A percentile compares a stretch with the other conserved stretches of the same genome.
Conservation (phyloP, 306 rosid species). For the Astragalus glycyphyllos region DNA sequence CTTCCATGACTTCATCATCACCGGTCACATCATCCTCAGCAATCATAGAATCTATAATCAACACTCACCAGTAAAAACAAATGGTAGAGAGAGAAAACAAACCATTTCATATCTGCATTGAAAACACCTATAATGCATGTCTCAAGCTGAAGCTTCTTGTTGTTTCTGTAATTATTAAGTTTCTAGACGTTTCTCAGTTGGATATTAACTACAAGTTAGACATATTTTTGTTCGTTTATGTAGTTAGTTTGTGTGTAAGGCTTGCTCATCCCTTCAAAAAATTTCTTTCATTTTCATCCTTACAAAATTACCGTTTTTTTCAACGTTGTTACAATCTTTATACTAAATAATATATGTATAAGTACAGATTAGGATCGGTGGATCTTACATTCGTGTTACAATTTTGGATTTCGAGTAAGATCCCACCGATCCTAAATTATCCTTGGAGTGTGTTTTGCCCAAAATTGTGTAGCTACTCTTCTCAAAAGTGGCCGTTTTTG, state of each 20-base stretch:
- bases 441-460: too few relatives aligned
- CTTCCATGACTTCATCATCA: constrained; percentile 65
- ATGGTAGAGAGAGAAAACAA: constrained; percentile 2
- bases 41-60: constrained; percentile 63
- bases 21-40: constrained; percentile 69
- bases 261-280: background rate
- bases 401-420: too few relatives aligned
- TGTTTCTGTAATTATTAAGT: background rate
- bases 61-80: constrained; percentile 36
- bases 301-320: too few relatives aligned
- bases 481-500: too few relatives aligned
- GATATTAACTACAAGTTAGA: background rate
- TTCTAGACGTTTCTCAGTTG: background rate
- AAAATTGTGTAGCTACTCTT: too few relatives aligned
- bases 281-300: too few relatives aligned
- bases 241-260: background rate
- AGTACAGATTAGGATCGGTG: too few relatives aligned
- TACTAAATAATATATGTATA: too few relatives aligned
- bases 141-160: background rate
- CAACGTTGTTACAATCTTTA: too few relatives aligned
- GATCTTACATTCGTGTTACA: too few relatives aligned
- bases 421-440: too few relatives aligned
- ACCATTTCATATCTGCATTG: constrained; percentile 33
- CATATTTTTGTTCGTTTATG: background rate
- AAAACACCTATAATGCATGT: constrained; percentile 12